Evolutionary conservation across 805 yeast species (phyloP), one percentile per base, ranked within the genome.

Genomic region (Candida sphagnicola): DNA sequence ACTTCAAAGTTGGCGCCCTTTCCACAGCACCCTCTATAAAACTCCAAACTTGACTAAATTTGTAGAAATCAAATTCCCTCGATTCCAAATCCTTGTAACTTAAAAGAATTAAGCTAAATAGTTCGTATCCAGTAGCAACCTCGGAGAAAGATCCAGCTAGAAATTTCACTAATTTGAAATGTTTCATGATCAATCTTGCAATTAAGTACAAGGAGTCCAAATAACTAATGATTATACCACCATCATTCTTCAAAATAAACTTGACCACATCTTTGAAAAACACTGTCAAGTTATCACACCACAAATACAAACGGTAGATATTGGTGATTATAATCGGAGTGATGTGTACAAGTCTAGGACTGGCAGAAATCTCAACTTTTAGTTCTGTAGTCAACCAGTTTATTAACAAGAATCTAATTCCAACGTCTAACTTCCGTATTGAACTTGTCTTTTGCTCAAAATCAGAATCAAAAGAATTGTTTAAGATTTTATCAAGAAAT

Each of bases 371-470:
- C 1, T 57, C 55, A 0, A 54, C 41, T 42, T 74, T 72, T 14
- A 74, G 51, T 29, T 61, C 65, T 17, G 62, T 62, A 3, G 78
- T 64, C 31, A 72, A 53, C 77, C 78, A 73, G 46, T 74, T 76
- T 2, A 72, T 65, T 4, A 71, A 51, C 42, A 73, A 59, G 37
- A 69, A 71, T 42, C 66, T 65, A 6, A 70, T 57, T 12, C 78
- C 77, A 11, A 67, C 62, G 15, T 72, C 68, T 14, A 63, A 48
- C 1, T 35, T 36, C 3, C 43, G 37, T 8, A 61, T 43, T 16
- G 39, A 41, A 19, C 10, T 31, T 13, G 45, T 41, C 5, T 48
- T 44, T 4, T 45, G 44, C 4, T 44, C 40, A 2, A 40, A 50
- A 8, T 39, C 32, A 4, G 37, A 18, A 3, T 44, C 50, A 26